These are phyloP conservation scores for Tetrapisispora nanseiensis DNA, from an alignment of 805 yeast species.

Conservation along the genomic window DNA sequence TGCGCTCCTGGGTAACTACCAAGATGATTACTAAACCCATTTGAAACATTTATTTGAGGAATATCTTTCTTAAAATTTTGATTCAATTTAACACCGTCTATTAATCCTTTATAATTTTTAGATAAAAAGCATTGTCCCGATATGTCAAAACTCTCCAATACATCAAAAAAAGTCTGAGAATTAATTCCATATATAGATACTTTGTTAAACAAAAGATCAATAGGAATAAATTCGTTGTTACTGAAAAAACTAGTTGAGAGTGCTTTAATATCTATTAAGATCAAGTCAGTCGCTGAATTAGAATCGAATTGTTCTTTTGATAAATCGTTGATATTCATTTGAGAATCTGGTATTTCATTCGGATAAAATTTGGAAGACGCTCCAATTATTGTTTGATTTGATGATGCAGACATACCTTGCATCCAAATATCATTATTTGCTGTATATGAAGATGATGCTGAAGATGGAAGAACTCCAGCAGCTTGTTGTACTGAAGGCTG, in stretches of 20 bases:
- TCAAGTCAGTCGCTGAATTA: background rate
- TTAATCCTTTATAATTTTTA: conserved; percentile 13
- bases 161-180: conserved; percentile 15
- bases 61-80: background rate
- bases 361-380: background rate
- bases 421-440: background rate
- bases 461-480: background rate
- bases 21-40: background rate
- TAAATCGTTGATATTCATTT: conserved; percentile 5
- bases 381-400: background rate
- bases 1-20: no score
- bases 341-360: conserved; percentile 7
- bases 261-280: background rate
- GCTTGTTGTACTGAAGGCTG: background rate
- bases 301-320: background rate
- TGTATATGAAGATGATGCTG: background rate
- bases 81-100: conserved; percentile 18
- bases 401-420: background rate
- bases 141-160: conserved; percentile 14
- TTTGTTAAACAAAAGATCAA: conserved; percentile 18
- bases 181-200: conserved; percentile 10
- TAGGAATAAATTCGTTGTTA: conserved; percentile 13
- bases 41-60: background rate
- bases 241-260: conserved; percentile 8
- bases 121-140: conserved; percentile 17